Evolutionary conservation across 768 basidiomycete species (phyloP), one percentile per base, ranked within the genome.

Genomic region (Russula vinacea): DNA sequence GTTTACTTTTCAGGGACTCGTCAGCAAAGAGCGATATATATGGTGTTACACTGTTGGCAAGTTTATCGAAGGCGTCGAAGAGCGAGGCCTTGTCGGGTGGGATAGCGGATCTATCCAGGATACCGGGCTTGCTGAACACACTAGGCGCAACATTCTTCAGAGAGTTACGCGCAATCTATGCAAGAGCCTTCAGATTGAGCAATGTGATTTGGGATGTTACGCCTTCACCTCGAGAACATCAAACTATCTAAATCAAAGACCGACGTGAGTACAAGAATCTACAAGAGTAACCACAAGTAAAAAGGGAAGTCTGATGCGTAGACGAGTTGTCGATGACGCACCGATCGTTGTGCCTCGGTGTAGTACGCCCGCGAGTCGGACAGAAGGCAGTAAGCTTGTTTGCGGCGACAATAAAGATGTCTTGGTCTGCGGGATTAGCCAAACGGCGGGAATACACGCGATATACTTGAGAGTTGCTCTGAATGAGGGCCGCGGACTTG

Each of bases 181-280:
- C 16, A 8, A 32, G 22, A 35, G 33, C 3, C 24, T 6, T 40
- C 9, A 16, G 22, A 55, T 55, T 64, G 32, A 55, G 58, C 24
- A 16, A 45, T 17, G 26, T n/a, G 33, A 56, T 45, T 32, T 22
- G 19, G 29, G 33, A 44, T 26, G 45, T 6, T n/a, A 29, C 55
- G 40, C 42, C 16, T 29, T 65, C 42, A 65, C 64, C 64, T 65
- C 59, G 19, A 65, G 50, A 32, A 61, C 29, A 22, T 61, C 64
- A 33, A n/a, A 65, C 4, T n/a, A 65, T 55, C 64, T 65, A 52
- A 13, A 44, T 22, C 22, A 22, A 64, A 39, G 17, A 37, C 39
- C 44, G 22, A 51, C 8, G 17, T 56, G 39, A 56, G 32, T 3
- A 60, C 40, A 45, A 16, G 4, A 6, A 40, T 42, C 19, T n/a